phyloP scores from a whole-genome alignment of 768 basidiomycete species.

The Daedaleopsis sinensis region DNA sequence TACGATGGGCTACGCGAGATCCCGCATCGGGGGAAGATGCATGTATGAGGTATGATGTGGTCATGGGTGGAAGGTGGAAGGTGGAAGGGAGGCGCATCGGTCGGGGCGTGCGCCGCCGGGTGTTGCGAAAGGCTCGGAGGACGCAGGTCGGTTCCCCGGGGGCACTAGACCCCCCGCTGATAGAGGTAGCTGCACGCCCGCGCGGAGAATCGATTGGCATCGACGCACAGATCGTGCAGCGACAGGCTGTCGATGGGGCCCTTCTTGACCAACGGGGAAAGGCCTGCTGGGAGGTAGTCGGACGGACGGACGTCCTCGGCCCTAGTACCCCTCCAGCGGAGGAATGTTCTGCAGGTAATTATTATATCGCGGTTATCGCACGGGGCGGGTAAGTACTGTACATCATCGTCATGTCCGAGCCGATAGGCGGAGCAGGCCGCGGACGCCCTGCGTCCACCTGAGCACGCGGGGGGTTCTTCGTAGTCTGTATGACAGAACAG shows the following conservation, averaged over 20 bases:
- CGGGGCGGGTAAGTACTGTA: not conserved
- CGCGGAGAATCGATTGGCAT: not conserved
- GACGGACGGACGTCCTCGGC: not conserved
- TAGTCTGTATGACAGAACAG: constrained; percentile 32
- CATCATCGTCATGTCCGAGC: constrained; percentile 12
- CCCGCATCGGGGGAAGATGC: not conserved
- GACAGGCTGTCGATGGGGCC: not conserved
- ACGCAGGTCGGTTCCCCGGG: too few species aligned
- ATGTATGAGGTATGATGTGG: too few species aligned
- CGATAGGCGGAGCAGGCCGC: not conserved
- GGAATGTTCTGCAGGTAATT: too few species aligned
- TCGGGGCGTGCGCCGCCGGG: not conserved
- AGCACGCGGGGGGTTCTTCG: constrained; percentile 9
- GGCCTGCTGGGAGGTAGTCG: too few species aligned
- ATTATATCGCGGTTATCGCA: not conserved
- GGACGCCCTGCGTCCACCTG: constrained; percentile 4
- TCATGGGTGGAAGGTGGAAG: too few species aligned
- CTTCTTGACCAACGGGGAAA: not conserved
- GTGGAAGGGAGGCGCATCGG: not conserved
- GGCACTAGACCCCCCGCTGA: not conserved
- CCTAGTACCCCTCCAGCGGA: not conserved
- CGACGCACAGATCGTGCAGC: not conserved
- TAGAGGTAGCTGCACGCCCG: not conserved
- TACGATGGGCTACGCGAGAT: not conserved
- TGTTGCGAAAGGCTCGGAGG: not conserved